A percentile compares a stretch with the other conserved stretches of the same genome.
Conservation (phyloP, 768 basidiomycete species). For the Sutorius australiensis region DNA sequence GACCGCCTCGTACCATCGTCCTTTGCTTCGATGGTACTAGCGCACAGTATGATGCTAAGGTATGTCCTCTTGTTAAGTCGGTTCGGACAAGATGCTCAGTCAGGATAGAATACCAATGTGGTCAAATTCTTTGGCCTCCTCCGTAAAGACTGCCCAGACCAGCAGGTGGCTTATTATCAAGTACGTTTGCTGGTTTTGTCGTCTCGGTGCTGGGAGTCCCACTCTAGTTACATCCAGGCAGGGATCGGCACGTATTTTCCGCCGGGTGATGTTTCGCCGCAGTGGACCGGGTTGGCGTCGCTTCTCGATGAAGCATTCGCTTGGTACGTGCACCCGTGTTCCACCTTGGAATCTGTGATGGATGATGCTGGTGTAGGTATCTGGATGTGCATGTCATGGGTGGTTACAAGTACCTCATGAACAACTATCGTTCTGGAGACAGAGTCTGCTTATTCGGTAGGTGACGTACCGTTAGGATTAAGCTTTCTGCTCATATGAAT, state of each 20-base stretch:
- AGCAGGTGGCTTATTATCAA: slow-evolving; percentile 71
- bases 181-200: slow-evolving; percentile 30
- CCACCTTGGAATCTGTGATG: not conserved
- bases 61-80: slow-evolving; percentile 24
- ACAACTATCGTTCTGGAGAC: slow-evolving; percentile 69
- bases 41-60: slow-evolving; percentile 46
- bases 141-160: slow-evolving; percentile 48
- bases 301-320: slow-evolving; percentile 67
- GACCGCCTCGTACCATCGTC: slow-evolving; percentile 44
- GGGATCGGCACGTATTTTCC: slow-evolving; percentile 50
- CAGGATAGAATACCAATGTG: slow-evolving; percentile 57
- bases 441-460: slow-evolving; percentile 72
- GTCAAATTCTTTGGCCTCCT: slow-evolving; percentile 68
- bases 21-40: slow-evolving; percentile 72
- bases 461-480: not conserved
- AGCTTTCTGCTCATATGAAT: slow-evolving; percentile 11
- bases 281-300: slow-evolving; percentile 56
- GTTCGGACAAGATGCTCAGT: not conserved
- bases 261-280: slow-evolving; percentile 63
- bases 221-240: slow-evolving; percentile 28
- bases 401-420: slow-evolving; percentile 77
- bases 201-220: not conserved
- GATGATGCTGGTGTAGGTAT: slow-evolving; percentile 44
- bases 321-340: slow-evolving; percentile 43
- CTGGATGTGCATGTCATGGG: slow-evolving; percentile 67